Base-by-base conservation (phyloP, 164 flowering plant genomes). In the Paratinospora sagittata region DNA sequence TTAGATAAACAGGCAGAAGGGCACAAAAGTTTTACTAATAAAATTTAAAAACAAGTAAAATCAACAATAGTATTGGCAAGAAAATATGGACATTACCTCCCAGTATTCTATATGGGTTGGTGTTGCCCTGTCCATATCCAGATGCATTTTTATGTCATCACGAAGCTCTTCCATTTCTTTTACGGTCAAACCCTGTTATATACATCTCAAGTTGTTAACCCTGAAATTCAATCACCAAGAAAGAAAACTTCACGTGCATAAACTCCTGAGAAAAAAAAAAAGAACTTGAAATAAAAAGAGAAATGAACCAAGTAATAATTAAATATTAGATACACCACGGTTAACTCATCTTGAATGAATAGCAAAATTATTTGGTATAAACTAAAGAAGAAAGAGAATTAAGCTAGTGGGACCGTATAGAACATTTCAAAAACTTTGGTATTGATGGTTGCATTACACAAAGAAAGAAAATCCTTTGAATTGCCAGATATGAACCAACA, bases 101-200 rank as follows among this genome's bases (percentile, higher is more conserved):
- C 99, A 96, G 73, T 86, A 96, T 68, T 85, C 84, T 74, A 84
- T 72, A 66, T 89, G 99, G 30, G 89, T 90, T 70, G 89, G 90
- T 36, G 97, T 89, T 68, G 80, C 90, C 65, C 88, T 84, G 75
- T 92, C 98, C 77, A 88, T 68, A 71, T 91, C 95, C 68, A 95
- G 81, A 83, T 95, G 91, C 98, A 95, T 84, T 81, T 93, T 92
- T 74, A 95, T 91, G 81, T 92, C 99, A 75, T 83, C 92, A 41
- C 81, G 96, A 75, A 95, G 96, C 77, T 93, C 98, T 83, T 95
- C 97, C 93, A 93, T 89, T 75, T 95, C 99, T 77, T 89, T 92
- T 4, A 83, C 97, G 0, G 96, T 89, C 81, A 95, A 80, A 43
- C 99, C 99, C 99, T 94, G 88, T 68, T 43, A 60, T 23, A 69